A percentile compares a stretch with the other conserved stretches of the same genome.
Conservation (phyloP, 2,329 filamentous ascomycete genomes). For the Aspergillus fischeri region DNA sequence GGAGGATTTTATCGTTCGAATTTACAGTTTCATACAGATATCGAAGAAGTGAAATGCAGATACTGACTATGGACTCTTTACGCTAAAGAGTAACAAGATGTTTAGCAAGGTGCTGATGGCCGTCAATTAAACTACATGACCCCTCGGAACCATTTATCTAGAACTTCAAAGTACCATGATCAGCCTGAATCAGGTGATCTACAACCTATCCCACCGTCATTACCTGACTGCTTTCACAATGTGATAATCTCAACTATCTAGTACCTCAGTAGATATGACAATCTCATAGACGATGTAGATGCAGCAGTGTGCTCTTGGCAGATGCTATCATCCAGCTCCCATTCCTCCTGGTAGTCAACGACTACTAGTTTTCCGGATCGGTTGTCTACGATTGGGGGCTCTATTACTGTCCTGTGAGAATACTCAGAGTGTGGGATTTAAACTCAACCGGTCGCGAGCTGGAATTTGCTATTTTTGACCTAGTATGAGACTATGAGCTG, state of each 20-base stretch:
- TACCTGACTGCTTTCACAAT: neutral
- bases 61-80: too few relatives aligned
- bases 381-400: neutral
- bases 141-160: too few relatives aligned
- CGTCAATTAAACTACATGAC: neutral
- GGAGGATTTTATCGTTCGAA: slow-evolving; percentile 2
- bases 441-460: neutral
- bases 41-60: too few relatives aligned
- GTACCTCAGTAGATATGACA: too few relatives aligned
- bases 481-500: neutral
- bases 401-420: neutral
- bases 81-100: neutral
- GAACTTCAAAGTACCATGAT: too few relatives aligned
- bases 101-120: neutral
- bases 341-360: neutral
- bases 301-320: neutral
- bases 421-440: neutral
- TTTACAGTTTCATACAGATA: neutral
- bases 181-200: neutral
- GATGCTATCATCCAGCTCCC: too few relatives aligned
- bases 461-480: neutral
- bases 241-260: too few relatives aligned
- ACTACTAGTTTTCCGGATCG: neutral
- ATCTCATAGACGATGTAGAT: neutral
- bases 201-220: neutral